Base-by-base conservation (phyloP, 2,329 filamentous ascomycete genomes). In the Fusarium sp. region DNA sequence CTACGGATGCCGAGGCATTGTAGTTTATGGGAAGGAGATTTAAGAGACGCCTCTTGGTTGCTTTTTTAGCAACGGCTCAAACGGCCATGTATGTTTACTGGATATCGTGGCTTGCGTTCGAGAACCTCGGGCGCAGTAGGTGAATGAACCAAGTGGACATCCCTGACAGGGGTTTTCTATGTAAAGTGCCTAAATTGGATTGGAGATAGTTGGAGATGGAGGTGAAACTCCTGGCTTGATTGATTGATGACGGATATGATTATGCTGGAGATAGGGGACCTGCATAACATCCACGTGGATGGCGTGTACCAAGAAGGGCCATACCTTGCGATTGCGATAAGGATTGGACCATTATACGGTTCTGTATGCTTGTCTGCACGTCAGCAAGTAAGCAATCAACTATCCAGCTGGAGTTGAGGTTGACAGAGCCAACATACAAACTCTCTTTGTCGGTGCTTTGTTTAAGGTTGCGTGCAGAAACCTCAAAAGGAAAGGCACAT, bases 241-340 rank as follows among this genome's bases (percentile, higher is more conserved):
- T 37, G 34, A 37, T 37, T 25, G 37, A 51, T 54, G 56, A 37
- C 49, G 41, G 52, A 57, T 37, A 11, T 37, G 34, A 37, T 39
- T 37, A 69, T 67, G 66, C 37, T 56, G 25, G 49, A 62, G 54
- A 72, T 66, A 71, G 69, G 71, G 71, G 71, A 73, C 66, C 69
- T 73, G 69, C 71, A 72, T 74, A 39, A 64, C 46, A 54, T 70
- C 67, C 71, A 72, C 69, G 71, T 74, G 71, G 67, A 72, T 30
- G 26, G 50, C 19, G 55, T 26, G 34, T 37, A 67, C 53, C 37
- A 51, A 48, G 46, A 54, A 63, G 49, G 63, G 67, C 42, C n/a
- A n/a, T 23, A 65, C 52, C n/a, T 26, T 45, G 67, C 54, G 64
- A 65, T 30, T 62, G 12, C 28, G 65, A 71, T 46, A 49, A 55